Base-by-base conservation (phyloP, 306 rosid species). In the Acmispon strigosus region DNA sequence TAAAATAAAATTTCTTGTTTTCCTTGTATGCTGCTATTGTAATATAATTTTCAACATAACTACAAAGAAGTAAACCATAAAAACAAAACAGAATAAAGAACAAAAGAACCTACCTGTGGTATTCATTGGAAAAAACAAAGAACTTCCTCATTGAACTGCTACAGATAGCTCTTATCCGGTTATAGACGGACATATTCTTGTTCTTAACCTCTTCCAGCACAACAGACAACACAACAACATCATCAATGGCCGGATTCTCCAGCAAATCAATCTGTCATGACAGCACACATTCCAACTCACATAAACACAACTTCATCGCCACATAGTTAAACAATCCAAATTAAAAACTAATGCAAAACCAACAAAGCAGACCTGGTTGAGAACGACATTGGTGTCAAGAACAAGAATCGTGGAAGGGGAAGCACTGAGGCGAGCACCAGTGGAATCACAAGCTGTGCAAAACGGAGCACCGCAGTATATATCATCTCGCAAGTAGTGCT, bases 151-250 rank as follows among this genome's bases (percentile, higher is more conserved):
- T 51, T 16, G 91, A 49, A 83, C 85, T 86, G 78, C 84, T 73
- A 74, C 91, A 86, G 20, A 95, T 83, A 72, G 96, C 81, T 79
- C 97, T 78, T 50, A 95, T 59, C 65, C 99, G 82, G 32, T 89
- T 89, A 80, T 95, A 91, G 65, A 91, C 95, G 5, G 90, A 29
- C 83, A 86, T 24, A 70, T 91, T 91, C 76, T 85, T 83, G 84
- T 91, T 91, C 83, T 87, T 91, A 62, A 87, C 91, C 86, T 95
- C 99, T 7, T 95, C 96, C 55, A 91, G 75, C 76, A 95, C 99
- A 12, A 91, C 27, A 11, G 99, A 91, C 20, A 91, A 84, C 76
- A 95, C 62, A 62, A 95, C 97, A 45, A 95, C 96, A 50, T 91
- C 85, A 3, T 91, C 92, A 13, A 95, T 85, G 0, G 96, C 96